Conservation (phyloP, 345 rosid genomes). For the Hevea brasiliensis region DNA sequence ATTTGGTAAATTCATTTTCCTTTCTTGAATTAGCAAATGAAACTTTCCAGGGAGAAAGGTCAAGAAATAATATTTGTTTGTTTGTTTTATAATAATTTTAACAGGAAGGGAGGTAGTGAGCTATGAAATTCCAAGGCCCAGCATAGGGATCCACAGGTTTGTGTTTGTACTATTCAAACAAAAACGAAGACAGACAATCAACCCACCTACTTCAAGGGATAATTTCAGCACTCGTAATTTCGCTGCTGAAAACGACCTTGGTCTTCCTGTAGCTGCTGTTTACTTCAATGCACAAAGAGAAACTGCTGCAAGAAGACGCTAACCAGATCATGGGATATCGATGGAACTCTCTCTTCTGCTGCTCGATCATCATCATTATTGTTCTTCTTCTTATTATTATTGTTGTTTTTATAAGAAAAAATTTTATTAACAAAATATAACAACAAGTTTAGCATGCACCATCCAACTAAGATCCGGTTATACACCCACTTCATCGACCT, state of each 20-base stretch:
- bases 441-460: no score
- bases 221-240: slow-evolving; percentile 55
- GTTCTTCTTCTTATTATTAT: no score
- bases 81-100: neutral
- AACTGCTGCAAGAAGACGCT: slow-evolving; percentile 57
- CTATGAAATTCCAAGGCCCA: slow-evolving; percentile 93
- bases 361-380: no score
- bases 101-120: slow-evolving; percentile 68
- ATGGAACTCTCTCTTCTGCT: no score
- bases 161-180: slow-evolving; percentile 84
- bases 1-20: slow-evolving; percentile 55
- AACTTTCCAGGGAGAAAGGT: neutral
- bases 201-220: slow-evolving; percentile 44
- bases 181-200: slow-evolving; percentile 53
- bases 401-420: no score
- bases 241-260: slow-evolving; percentile 51
- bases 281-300: slow-evolving; percentile 73
- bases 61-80: neutral
- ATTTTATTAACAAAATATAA: no score
- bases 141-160: slow-evolving; percentile 91
- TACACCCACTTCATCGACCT: no score
- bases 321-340: no score
- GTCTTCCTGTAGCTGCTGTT: slow-evolving; percentile 73
- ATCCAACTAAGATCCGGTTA: no score
- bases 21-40: no score